A percentile compares a stretch with the other conserved stretches of the same genome.
Conservation (phyloP, 768 basidiomycete species). For the Podaxis sp. region DNA sequence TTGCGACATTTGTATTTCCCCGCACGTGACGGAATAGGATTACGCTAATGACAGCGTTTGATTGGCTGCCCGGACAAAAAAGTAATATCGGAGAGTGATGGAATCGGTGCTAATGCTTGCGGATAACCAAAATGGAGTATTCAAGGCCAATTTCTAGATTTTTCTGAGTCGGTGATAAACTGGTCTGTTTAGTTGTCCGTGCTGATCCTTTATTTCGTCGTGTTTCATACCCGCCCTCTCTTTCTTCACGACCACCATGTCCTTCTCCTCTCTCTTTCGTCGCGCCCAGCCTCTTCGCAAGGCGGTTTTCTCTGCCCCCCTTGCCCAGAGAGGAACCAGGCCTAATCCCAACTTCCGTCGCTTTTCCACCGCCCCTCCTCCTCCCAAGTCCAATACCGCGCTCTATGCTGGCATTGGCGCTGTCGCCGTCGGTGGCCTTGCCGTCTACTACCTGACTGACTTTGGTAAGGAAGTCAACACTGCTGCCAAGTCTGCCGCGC, state of each 20-base stretch:
- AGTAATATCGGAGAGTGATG: background rate
- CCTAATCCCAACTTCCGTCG: conserved; percentile 33
- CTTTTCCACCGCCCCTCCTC: conserved; percentile 54
- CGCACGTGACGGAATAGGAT: background rate
- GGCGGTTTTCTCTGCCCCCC: conserved; percentile 12
- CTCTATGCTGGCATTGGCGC: conserved; percentile 64
- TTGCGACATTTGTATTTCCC: background rate
- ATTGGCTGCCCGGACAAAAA: background rate
- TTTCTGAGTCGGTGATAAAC: background rate
- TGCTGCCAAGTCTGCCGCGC: conserved; percentile 58
- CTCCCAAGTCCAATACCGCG: conserved; percentile 52
- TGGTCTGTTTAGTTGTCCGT: background rate
- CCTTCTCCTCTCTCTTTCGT: conserved; percentile 50
- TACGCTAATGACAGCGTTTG: background rate
- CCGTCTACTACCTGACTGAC: conserved; percentile 60
- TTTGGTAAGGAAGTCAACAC: conserved; percentile 50
- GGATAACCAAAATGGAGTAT: background rate
- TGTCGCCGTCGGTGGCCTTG: conserved; percentile 54
- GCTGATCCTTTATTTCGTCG: background rate
- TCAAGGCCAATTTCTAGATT: background rate
- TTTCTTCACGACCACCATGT: conserved; percentile 42
- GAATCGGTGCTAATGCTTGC: background rate
- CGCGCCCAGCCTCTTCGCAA: conserved; percentile 27
- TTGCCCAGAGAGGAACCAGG: conserved; percentile 18
- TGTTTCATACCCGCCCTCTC: conserved; percentile 14